Evolutionary conservation across 169 alveolate species (phyloP).

Genomic region (Cryptosporidium tyzzeri): DNA sequence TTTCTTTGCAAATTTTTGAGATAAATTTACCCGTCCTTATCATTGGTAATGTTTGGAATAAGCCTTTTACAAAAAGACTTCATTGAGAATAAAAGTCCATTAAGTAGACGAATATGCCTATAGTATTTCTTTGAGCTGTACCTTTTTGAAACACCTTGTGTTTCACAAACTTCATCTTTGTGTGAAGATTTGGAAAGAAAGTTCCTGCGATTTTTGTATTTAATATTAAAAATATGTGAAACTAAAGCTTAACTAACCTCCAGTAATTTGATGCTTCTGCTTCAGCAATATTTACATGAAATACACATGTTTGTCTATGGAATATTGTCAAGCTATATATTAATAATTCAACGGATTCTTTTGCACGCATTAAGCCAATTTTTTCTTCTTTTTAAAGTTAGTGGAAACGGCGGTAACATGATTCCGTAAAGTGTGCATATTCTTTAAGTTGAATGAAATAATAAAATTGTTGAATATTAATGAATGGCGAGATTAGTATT

Average conservation of each 20-base stretch:
- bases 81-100: conserved; percentile 70
- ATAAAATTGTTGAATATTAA: neutral
- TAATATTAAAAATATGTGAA: neutral
- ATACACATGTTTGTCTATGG: conserved; percentile 71
- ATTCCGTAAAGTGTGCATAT: neutral
- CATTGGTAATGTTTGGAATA: conserved; percentile 38
- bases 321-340: conserved; percentile 61
- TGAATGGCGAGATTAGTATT: neutral
- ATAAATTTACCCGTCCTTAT: conserved; percentile 41
- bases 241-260: conserved; percentile 27
- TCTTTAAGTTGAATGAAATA: neutral
- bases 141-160: neutral
- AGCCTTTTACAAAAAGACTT: conserved; percentile 68
- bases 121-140: conserved; percentile 24
- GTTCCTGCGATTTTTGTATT: conserved; percentile 11
- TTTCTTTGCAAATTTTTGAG: neutral
- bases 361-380: conserved; percentile 12
- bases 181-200: conserved; percentile 38
- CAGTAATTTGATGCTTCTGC: conserved; percentile 58
- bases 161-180: conserved; percentile 17
- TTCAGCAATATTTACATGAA: conserved; percentile 53
- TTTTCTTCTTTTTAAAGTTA: neutral
- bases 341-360: conserved; percentile 26
- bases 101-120: conserved; percentile 54
- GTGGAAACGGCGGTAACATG: conserved; percentile 23